phyloP scores from a whole-genome alignment of 2,329 filamentous ascomycete species.

The Aspergillus viridinutans region DNA sequence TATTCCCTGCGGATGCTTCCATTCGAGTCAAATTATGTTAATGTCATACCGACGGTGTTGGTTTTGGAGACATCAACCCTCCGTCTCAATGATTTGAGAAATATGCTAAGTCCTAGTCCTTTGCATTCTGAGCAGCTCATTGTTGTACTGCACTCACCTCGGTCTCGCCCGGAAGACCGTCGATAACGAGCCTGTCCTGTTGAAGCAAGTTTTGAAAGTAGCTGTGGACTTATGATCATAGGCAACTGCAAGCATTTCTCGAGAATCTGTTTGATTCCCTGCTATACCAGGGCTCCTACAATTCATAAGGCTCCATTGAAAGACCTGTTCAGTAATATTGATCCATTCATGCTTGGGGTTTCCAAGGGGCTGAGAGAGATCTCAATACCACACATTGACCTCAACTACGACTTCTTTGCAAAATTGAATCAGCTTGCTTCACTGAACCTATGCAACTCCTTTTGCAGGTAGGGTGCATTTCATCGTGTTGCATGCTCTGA shows the following conservation, averaged over 20 bases:
- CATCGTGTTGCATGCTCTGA: too few species aligned
- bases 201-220: neutral
- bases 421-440: neutral
- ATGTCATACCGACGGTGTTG: neutral
- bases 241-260: neutral
- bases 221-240: neutral
- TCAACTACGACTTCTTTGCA: neutral
- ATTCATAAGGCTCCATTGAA: neutral
- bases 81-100: neutral
- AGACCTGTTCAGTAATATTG: neutral
- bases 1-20: too few species aligned
- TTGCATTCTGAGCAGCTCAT: too few species aligned
- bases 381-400: neutral
- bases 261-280: neutral
- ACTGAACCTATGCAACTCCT: neutral
- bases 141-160: neutral
- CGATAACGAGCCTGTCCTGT: neutral
- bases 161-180: neutral
- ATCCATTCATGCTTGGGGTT: neutral
- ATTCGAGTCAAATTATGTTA: neutral
- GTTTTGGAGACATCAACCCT: neutral
- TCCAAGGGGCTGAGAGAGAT: neutral
- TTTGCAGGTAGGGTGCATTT: neutral
- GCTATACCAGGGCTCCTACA: neutral
- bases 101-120: neutral